Conservation (phyloP, 2,329 filamentous ascomycete species). For the Chalaropsis ovoidea region DNA sequence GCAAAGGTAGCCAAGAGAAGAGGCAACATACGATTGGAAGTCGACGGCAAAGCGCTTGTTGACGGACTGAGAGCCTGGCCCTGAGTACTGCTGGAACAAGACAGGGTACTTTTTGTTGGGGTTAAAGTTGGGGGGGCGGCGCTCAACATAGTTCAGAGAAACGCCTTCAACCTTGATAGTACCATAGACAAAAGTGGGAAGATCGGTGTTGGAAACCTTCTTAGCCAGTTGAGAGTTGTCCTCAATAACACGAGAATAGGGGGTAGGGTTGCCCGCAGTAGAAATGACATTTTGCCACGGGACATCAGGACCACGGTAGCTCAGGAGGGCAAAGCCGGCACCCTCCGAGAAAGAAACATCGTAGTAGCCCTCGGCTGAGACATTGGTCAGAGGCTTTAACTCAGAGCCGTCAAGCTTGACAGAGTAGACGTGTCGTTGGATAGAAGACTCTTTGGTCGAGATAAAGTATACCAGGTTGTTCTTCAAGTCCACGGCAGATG, state of each 20-base stretch:
- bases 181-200: slow-evolving; percentile 73
- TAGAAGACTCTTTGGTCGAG: slow-evolving; percentile 75
- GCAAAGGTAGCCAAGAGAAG: slow-evolving; percentile 79
- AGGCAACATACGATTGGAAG: slow-evolving; percentile 83
- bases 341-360: slow-evolving; percentile 71
- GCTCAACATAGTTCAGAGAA: slow-evolving; percentile 63
- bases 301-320: slow-evolving; percentile 72
- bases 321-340: slow-evolving; percentile 72
- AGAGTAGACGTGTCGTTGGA: slow-evolving; percentile 83
- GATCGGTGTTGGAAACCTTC: slow-evolving; percentile 62
- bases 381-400: slow-evolving; percentile 64
- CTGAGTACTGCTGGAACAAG: slow-evolving; percentile 88
- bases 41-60: slow-evolving; percentile 70
- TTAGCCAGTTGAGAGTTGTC: slow-evolving; percentile 62
- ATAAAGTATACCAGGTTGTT: slow-evolving; percentile 87
- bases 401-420: slow-evolving; percentile 73
- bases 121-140: slow-evolving; percentile 81
- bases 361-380: slow-evolving; percentile 65
- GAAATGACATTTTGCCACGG: slow-evolving; percentile 87
- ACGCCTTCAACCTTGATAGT: slow-evolving; percentile 77
- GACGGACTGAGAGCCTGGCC: slow-evolving; percentile 85
- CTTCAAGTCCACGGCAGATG: slow-evolving; percentile 71
- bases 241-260: slow-evolving; percentile 64
- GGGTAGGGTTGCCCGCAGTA: slow-evolving; percentile 57
- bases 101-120: slow-evolving; percentile 79